Percentiles rank a stretch among this genome's conserved stretches.
These are phyloP conservation scores for Phytophthora ohioensis DNA, from an alignment of 352 stramenopile species.

Conservation along the genomic window DNA sequence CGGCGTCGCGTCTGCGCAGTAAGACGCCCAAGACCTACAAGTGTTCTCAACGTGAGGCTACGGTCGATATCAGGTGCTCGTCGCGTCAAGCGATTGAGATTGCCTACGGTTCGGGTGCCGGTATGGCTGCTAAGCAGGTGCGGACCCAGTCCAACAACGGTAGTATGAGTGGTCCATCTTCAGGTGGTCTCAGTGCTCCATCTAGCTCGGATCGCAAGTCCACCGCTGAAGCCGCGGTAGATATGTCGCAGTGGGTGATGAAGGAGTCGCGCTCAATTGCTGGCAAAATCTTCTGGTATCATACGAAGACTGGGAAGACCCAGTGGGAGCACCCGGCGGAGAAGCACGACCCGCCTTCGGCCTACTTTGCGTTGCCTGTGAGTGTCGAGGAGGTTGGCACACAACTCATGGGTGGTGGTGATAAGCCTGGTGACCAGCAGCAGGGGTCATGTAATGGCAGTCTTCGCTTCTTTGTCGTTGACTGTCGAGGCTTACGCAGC, in stretches of 20 bases:
- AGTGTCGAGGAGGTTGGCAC: conserved; percentile 73
- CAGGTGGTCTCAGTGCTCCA: conserved; percentile 23
- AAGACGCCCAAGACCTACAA: conserved; percentile 77
- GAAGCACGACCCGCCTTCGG: conserved; percentile 61
- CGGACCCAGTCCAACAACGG: conserved; percentile 30
- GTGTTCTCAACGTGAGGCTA: conserved; percentile 56
- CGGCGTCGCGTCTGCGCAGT: conserved; percentile 63
- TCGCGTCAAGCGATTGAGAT: conserved; percentile 68
- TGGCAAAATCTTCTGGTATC: conserved; percentile 85
- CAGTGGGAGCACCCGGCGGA: conserved; percentile 85
- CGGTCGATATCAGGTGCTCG: conserved; percentile 47
- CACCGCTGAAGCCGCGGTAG: conserved; percentile 50
- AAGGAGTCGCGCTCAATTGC: conserved; percentile 78
- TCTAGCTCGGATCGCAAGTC: conserved; percentile 42
- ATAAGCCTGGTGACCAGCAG: conserved; percentile 48
- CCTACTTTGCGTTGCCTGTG: conserved; percentile 73
- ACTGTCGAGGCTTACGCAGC: conserved; percentile 76
- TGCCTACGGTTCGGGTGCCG: conserved; percentile 52
- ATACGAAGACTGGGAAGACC: conserved; percentile 74
- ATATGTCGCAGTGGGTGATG: conserved; percentile 86
- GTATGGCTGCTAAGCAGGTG: conserved; percentile 31
- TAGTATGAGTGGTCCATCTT: conserved; percentile 28
- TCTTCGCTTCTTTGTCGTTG: conserved; percentile 81
- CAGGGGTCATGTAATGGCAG: conserved; percentile 13
- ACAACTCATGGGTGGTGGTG: conserved; percentile 68